A percentile compares a stretch with the other conserved stretches of the same genome.
Conservation (phyloP, 1,284 basidiomycete species). For the Pyrrhoderma noxium region DNA sequence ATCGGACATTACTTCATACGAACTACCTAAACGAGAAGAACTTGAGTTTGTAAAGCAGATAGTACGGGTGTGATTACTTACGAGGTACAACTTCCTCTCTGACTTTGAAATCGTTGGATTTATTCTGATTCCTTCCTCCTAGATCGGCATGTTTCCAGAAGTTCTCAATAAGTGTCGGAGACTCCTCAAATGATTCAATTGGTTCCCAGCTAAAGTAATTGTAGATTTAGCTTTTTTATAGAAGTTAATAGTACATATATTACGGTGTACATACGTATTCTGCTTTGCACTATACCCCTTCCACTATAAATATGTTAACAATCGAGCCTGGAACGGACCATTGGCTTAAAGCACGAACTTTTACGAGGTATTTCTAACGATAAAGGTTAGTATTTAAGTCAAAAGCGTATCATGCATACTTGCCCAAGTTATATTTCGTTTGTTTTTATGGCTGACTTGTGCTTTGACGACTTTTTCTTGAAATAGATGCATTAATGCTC, state of each 20-base stretch:
- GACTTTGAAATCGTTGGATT: conserved; percentile 42
- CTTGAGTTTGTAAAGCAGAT: neutral
- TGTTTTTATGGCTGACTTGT: conserved; percentile 27
- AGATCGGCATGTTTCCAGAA: conserved; percentile 56
- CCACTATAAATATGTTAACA: conserved; percentile 41
- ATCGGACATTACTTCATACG: neutral
- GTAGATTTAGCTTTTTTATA: too few species aligned
- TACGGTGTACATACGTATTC: conserved; percentile 57
- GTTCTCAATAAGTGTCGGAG: conserved; percentile 46
- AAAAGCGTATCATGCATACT: conserved; percentile 18
- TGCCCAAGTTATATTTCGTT: conserved; percentile 39
- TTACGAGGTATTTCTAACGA: conserved; percentile 51
- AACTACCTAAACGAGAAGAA: neutral
- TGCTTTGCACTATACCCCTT: conserved; percentile 53
- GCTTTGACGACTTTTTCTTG: conserved; percentile 21
- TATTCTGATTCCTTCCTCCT: conserved; percentile 42
- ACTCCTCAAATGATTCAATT: conserved; percentile 44
- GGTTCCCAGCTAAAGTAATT: conserved; percentile 57
- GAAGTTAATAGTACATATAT: too few species aligned
- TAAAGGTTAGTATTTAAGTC: neutral
- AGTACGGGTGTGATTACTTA: conserved; percentile 24
- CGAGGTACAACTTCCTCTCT: conserved; percentile 54
- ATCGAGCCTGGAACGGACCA: neutral
- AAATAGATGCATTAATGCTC: too few species aligned
- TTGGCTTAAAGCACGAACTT: conserved; percentile 35